Percentiles rank a stretch among this genome's conserved stretches.
Evolutionary conservation across 2,329 filamentous ascomycete genomes (phyloP).

Genomic region (Phaeosphaeriaceae sp.): DNA sequence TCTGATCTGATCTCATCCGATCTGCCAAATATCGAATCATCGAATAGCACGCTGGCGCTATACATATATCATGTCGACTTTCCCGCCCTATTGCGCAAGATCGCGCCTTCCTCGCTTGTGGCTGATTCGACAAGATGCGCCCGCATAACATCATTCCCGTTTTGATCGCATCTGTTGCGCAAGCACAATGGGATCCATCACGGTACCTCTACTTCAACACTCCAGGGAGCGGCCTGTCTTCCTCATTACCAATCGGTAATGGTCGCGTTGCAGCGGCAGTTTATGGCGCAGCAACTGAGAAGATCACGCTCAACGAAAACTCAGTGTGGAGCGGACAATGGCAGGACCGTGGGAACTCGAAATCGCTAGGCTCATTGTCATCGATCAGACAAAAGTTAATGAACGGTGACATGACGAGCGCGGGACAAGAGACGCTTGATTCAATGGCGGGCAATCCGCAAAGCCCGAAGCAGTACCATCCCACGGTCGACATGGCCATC

Average conservation of each 20-base stretch:
- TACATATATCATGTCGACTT: background rate
- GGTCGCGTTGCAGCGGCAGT: slow-evolving; percentile 15
- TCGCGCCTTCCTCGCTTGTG: background rate
- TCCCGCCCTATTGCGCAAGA: background rate
- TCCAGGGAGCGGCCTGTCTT: slow-evolving; percentile 4
- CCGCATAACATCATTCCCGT: background rate
- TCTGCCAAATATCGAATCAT: background rate
- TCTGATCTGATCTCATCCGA: background rate
- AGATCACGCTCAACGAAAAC: slow-evolving; percentile 19
- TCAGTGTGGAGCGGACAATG: slow-evolving; percentile 20
- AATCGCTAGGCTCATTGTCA: slow-evolving; percentile 8
- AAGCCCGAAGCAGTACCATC: slow-evolving; percentile 7
- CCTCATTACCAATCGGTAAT: slow-evolving; percentile 15
- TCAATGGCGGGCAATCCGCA: slow-evolving; percentile 8
- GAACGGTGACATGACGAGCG: slow-evolving; percentile 13
- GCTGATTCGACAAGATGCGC: slow-evolving; percentile 2
- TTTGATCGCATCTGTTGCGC: background rate
- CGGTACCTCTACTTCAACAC: slow-evolving; percentile 7
- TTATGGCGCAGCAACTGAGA: slow-evolving; percentile 16
- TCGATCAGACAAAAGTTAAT: slow-evolving; percentile 12
- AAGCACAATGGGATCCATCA: slow-evolving; percentile 6
- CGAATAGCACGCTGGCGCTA: background rate
- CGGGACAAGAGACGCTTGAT: slow-evolving; percentile 7
- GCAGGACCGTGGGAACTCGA: slow-evolving; percentile 14
- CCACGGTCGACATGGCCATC: slow-evolving; percentile 4